Conservation (phyloP, 306 rosid genomes). For the Cucurbita argyrosperma region DNA sequence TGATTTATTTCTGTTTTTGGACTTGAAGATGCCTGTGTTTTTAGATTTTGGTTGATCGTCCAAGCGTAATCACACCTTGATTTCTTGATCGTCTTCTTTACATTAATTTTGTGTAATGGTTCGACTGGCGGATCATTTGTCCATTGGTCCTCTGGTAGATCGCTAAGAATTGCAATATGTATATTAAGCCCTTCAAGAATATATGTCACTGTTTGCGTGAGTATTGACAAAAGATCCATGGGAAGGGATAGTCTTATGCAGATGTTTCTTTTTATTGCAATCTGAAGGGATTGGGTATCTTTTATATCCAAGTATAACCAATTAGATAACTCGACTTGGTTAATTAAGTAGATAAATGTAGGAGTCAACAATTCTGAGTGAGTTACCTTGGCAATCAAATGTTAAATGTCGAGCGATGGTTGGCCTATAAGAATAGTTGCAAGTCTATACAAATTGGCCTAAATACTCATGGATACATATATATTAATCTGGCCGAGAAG, state of each 20-base stretch:
- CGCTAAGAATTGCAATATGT: background rate
- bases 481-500: background rate
- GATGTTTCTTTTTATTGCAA: background rate
- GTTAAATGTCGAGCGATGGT: too few relatives aligned
- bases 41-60: background rate
- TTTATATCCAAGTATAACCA: background rate
- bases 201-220: background rate
- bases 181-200: too few relatives aligned
- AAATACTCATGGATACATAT: too few relatives aligned
- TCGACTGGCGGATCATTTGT: background rate
- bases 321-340: background rate
- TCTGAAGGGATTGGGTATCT: background rate
- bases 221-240: background rate
- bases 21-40: background rate
- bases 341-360: background rate
- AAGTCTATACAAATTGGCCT: background rate
- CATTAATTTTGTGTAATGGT: background rate
- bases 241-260: background rate
- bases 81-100: background rate
- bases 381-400: background rate
- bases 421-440: background rate
- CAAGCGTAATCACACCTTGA: background rate
- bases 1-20: background rate
- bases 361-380: background rate
- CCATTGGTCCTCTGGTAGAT: background rate